These are phyloP conservation scores for Tricholoma bakamatsutake DNA, from an alignment of 768 basidiomycete species.

Conservation along the genomic window DNA sequence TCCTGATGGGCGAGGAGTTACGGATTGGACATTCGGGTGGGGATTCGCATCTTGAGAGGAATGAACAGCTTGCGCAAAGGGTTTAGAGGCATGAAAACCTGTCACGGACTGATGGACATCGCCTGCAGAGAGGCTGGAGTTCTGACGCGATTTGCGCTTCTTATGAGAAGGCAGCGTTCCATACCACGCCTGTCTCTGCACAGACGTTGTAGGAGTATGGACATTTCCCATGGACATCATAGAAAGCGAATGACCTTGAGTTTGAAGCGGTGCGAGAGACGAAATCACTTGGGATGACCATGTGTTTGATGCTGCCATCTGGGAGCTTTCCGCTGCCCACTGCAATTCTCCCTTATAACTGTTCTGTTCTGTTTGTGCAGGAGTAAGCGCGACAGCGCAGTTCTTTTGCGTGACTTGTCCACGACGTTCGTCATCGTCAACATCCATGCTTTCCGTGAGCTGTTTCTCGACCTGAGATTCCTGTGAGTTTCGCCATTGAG, in stretches of 20 bases:
- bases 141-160: background rate
- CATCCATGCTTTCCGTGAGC: slow-evolving; percentile 36
- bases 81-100: background rate
- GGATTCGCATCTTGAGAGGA: background rate
- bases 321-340: background rate
- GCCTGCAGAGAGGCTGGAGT: background rate
- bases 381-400: background rate
- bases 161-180: slow-evolving; percentile 15
- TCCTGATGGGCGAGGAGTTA: background rate
- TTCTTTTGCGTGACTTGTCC: background rate
- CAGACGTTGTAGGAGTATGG: slow-evolving; percentile 11
- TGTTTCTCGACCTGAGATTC: slow-evolving; percentile 35
- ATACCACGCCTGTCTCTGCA: slow-evolving; percentile 29
- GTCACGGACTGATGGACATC: background rate
- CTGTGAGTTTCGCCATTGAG: background rate
- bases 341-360: background rate
- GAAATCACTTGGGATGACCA: background rate
- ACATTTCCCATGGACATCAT: background rate
- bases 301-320: background rate
- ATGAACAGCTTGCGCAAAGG: background rate
- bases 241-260: background rate
- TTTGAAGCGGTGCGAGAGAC: background rate
- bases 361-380: background rate
- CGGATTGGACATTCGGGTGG: slow-evolving; percentile 1
- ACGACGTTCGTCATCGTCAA: slow-evolving; percentile 8